Evolutionary conservation across 257 asterid genomes (phyloP).

Genomic region (Solanum lycopersicoides): DNA sequence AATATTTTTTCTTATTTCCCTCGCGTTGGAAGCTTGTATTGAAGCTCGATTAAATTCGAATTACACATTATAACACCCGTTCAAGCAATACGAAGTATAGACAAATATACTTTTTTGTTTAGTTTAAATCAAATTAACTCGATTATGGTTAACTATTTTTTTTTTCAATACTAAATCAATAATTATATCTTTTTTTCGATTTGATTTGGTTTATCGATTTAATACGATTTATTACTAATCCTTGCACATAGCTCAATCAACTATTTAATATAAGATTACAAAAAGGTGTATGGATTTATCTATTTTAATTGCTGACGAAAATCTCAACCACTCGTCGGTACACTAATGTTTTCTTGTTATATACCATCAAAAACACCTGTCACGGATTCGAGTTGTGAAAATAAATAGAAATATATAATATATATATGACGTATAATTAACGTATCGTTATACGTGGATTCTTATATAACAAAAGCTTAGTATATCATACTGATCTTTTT

Average conservation of each 20-base stretch:
- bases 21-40: no score
- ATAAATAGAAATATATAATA: rapidly evolving
- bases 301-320: not conserved
- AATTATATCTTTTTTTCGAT: rapidly evolving
- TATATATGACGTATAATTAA: no score
- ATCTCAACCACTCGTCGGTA: not conserved
- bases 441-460: rapidly evolving
- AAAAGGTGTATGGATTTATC: not conserved
- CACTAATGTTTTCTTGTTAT: not conserved
- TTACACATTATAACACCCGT: no score
- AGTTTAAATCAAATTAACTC: not conserved
- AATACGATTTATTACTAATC: not conserved
- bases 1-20: no score
- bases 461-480: not conserved
- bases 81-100: not conserved
- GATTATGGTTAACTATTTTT: no score
- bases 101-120: not conserved
- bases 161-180: not conserved
- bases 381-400: not conserved
- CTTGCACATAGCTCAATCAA: not conserved
- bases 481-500: not conserved
- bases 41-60: rapidly evolving
- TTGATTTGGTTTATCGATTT: not conserved
- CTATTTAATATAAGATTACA: not conserved
- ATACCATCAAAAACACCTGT: not conserved